Conservation (phyloP, 225 moss, liverwort and hornwort species). For the Climacium dendroides region DNA sequence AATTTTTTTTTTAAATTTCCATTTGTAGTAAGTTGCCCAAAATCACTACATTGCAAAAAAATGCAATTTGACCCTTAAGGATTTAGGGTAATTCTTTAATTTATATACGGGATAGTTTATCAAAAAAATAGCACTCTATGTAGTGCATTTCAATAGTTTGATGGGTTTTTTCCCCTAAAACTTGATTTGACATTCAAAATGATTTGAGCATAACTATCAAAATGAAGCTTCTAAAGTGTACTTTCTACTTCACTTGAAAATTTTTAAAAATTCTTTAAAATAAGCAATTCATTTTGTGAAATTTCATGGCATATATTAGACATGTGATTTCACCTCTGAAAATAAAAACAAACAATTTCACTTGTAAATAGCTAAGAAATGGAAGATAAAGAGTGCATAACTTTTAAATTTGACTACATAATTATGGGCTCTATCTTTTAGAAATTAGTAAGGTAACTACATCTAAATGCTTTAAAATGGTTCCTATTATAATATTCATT, state of each 20-base stretch:
- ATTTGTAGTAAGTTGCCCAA: too few species aligned
- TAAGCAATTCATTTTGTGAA: background rate
- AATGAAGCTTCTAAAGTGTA: background rate
- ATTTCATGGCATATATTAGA: background rate
- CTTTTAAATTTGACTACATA: background rate
- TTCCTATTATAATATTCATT: background rate
- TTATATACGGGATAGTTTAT: background rate
- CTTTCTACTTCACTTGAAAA: background rate
- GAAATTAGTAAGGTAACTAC: background rate
- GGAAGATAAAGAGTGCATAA: background rate
- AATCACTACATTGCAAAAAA: too few species aligned
- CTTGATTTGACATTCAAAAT: background rate
- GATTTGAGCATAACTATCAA: background rate
- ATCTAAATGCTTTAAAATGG: background rate
- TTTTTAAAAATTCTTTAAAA: background rate
- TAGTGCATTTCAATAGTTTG: background rate
- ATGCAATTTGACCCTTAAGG: too few species aligned
- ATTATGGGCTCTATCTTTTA: too few species aligned
- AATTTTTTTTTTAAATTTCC: too few species aligned
- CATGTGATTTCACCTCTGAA: background rate
- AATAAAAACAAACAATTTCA: background rate
- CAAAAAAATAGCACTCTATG: background rate
- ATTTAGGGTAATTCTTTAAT: too few species aligned
- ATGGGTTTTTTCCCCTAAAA: fast-evolving
- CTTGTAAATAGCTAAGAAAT: background rate